A percentile compares a stretch with the other conserved stretches of the same genome.
phyloP scores from a whole-genome alignment of 768 basidiomycete genomes.

The Kwoniella sp. region DNA sequence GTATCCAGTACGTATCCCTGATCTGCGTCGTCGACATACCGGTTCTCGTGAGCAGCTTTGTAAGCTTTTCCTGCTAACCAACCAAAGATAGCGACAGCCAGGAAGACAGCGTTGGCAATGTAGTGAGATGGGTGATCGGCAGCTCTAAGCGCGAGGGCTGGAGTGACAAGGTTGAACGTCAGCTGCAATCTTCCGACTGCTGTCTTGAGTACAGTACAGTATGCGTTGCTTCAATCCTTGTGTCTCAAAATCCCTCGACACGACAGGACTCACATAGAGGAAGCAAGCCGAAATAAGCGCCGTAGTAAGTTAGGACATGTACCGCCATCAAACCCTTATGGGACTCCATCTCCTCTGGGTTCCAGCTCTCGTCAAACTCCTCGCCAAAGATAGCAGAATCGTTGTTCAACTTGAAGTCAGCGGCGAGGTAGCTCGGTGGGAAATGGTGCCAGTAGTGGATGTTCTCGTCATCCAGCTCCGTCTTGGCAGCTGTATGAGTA shows the following conservation, averaged over 20 bases:
- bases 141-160: constrained; percentile 79
- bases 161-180: background rate
- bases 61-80: constrained; percentile 72
- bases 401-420: constrained; percentile 37
- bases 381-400: constrained; percentile 47
- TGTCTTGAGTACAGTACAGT: background rate
- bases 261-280: constrained; percentile 67
- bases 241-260: constrained; percentile 1
- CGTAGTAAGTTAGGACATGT: constrained; percentile 72
- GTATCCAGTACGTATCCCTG: background rate
- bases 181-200: too few species aligned
- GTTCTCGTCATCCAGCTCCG: constrained; percentile 25
- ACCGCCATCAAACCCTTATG: constrained; percentile 65
- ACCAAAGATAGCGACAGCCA: constrained; percentile 65
- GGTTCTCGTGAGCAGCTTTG: constrained; percentile 74
- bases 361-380: constrained; percentile 38
- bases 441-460: constrained; percentile 38
- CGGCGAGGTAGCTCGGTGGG: constrained; percentile 42
- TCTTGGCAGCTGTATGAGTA: constrained; percentile 33
- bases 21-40: constrained; percentile 65
- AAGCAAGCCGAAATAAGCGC: constrained; percentile 80
- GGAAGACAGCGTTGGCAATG: constrained; percentile 66
- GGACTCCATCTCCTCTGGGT: constrained; percentile 25
- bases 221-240: background rate
- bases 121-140: constrained; percentile 70